These are phyloP conservation scores for Brassica incana DNA, from an alignment of 345 rosid genomes.

Conservation along the genomic window DNA sequence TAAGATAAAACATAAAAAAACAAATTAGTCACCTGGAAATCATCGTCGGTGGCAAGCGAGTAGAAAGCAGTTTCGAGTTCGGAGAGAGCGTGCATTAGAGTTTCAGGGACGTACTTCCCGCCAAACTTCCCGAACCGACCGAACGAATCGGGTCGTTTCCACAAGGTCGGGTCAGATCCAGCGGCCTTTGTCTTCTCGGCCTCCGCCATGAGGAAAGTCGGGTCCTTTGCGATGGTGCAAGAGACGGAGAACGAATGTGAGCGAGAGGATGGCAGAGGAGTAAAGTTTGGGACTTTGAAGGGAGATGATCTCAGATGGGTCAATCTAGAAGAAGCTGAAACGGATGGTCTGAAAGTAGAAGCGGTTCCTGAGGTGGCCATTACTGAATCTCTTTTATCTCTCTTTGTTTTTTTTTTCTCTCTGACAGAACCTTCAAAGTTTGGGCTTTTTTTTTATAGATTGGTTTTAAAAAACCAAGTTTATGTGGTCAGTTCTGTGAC, in stretches of 20 bases:
- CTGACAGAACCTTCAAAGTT: constrained; percentile 21
- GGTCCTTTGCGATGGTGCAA: constrained; percentile 52
- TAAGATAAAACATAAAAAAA: background rate
- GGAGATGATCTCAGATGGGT: constrained; percentile 23
- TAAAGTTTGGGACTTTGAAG: constrained; percentile 31
- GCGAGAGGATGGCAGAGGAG: constrained; percentile 26
- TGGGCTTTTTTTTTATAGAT: constrained; percentile 15
- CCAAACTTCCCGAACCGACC: constrained; percentile 93
- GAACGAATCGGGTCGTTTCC: constrained; percentile 77
- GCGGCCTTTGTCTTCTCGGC: background rate
- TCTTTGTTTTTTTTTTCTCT: background rate
- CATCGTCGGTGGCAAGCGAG: constrained; percentile 58
- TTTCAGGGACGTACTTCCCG: constrained; percentile 92
- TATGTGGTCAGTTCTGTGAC: background rate
- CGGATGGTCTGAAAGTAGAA: constrained; percentile 32
- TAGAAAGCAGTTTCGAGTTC: constrained; percentile 79
- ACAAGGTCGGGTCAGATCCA: constrained; percentile 40
- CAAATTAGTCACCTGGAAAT: constrained; percentile 50
- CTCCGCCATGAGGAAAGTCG: constrained; percentile 45
- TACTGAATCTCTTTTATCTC: constrained; percentile 13
- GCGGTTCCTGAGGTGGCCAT: constrained; percentile 38
- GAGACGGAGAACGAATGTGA: constrained; percentile 40
- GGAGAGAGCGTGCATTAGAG: constrained; percentile 81
- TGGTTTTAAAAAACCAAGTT: background rate
- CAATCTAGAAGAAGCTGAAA: constrained; percentile 20